phyloP scores from a whole-genome alignment of 2,329 filamentous ascomycete species.

The Colletotrichum melonis region DNA sequence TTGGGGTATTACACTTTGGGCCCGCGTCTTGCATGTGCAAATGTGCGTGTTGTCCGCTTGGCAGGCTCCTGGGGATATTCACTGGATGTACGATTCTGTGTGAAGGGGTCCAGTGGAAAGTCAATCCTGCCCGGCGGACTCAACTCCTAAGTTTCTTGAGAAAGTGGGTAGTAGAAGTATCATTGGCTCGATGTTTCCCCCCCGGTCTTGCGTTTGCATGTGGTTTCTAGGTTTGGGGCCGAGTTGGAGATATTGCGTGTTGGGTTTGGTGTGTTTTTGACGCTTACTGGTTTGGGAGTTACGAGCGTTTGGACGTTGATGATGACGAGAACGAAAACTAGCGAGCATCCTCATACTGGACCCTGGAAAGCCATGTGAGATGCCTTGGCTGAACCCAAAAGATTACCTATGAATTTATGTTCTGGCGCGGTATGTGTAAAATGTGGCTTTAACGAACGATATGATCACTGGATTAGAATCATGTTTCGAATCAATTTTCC shows the following conservation, averaged over 20 bases:
- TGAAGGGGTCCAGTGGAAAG: not conserved
- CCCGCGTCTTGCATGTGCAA: not conserved
- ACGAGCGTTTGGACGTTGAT: not conserved
- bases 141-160: conserved; percentile 3
- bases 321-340: not conserved
- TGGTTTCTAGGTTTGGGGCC: not conserved
- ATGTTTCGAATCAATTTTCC: no score
- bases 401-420: no score
- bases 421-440: no score
- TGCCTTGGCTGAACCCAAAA: not conserved
- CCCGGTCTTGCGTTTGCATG: no score
- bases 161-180: not conserved
- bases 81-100: not conserved
- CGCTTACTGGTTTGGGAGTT: no score
- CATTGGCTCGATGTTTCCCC: not conserved
- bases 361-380: not conserved
- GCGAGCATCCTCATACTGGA: not conserved
- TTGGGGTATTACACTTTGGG: not conserved
- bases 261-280: not conserved
- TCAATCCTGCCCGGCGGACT: conserved; percentile 9
- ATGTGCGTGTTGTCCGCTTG: not conserved
- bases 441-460: no score
- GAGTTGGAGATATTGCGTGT: not conserved
- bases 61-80: not conserved
- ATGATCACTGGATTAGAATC: no score